Conservation (phyloP, 169 alveolate species). For the Plasmodium blacklocki region DNA sequence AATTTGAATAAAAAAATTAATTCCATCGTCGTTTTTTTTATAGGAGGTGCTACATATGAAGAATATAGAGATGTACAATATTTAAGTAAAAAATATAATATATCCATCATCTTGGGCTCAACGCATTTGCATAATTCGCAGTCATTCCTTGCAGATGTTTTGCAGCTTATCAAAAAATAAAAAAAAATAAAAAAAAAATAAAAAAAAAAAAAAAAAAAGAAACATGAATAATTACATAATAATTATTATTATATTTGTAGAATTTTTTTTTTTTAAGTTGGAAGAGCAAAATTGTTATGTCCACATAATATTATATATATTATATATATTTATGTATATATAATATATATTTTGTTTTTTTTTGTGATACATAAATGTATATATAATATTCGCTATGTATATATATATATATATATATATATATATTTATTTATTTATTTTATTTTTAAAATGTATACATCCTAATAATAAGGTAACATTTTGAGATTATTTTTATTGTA, state of each 20-base stretch:
- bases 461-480: too few relatives aligned
- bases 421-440: too few relatives aligned
- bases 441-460: too few relatives aligned
- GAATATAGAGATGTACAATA: slow-evolving; percentile 91
- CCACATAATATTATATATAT: too few relatives aligned
- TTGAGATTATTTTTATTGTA: too few relatives aligned
- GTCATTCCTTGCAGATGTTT: slow-evolving; percentile 76
- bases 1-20: slow-evolving; percentile 82
- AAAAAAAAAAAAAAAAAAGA: neutral
- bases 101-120: slow-evolving; percentile 90
- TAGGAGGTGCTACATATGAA: slow-evolving; percentile 95
- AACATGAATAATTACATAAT: neutral
- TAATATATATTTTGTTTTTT: too few relatives aligned
- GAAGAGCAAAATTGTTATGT: too few relatives aligned
- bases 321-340: too few relatives aligned
- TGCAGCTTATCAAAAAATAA: slow-evolving; percentile 54
- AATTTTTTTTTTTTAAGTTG: neutral
- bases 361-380: too few relatives aligned
- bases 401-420: too few relatives aligned
- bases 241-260: neutral
- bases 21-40: slow-evolving; percentile 88
- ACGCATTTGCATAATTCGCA: slow-evolving; percentile 90
- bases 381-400: too few relatives aligned
- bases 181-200: neutral
- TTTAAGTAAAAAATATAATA: slow-evolving; percentile 81